Conservation (phyloP, 225 moss, liverwort and hornwort genomes). For the Bryum argenteum region DNA sequence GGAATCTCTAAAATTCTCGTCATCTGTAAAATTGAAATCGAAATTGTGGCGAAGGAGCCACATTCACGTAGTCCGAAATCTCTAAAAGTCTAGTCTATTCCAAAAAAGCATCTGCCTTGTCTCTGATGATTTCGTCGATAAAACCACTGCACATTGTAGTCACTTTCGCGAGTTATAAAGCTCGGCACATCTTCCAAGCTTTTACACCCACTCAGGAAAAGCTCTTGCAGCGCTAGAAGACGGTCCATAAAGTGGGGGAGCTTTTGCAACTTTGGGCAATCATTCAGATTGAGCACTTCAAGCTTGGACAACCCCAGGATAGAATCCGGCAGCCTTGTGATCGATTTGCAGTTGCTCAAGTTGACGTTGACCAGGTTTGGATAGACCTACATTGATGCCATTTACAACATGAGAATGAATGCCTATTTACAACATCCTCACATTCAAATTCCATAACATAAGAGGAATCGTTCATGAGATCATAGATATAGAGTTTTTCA, state of each 20-base stretch:
- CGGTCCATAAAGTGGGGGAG: neutral
- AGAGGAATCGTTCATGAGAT: too few species aligned
- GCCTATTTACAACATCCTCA: too few species aligned
- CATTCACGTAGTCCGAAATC: too few species aligned
- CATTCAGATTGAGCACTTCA: neutral
- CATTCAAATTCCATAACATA: neutral
- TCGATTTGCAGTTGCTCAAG: neutral
- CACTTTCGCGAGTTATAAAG: neutral
- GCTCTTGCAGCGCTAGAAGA: neutral
- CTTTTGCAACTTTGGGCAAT: neutral
- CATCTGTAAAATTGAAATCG: too few species aligned
- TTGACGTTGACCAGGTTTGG: neutral
- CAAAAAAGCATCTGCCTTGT: too few species aligned
- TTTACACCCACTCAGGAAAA: neutral
- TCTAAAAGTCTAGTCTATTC: too few species aligned
- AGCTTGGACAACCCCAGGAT: neutral
- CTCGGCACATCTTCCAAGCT: neutral
- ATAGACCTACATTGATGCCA: neutral
- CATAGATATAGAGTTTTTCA: fast-evolving
- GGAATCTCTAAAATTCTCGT: too few species aligned
- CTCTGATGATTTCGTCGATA: too few species aligned
- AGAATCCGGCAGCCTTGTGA: neutral
- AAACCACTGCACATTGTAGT: too few species aligned
- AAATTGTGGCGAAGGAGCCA: too few species aligned
- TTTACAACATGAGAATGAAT: too few species aligned